Evolutionary conservation across 192 early-diverging fungal species (phyloP), one percentile per base, ranked within the genome.

Genomic region (Coemansia sp.): DNA sequence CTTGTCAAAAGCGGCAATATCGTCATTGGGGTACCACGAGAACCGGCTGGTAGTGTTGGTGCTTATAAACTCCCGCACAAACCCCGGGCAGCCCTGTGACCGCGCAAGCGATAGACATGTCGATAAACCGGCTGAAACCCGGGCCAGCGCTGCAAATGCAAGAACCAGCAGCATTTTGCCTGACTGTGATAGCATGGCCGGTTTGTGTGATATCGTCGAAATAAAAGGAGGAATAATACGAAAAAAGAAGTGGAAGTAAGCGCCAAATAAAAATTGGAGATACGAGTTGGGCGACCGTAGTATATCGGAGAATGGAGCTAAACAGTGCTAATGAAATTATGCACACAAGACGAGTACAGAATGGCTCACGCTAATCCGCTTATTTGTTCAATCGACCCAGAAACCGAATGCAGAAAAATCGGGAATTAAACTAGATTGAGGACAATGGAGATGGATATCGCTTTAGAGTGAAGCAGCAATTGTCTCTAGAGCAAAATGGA

Each of bases 51-150:
- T 82, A 5, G 79, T 70, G 36, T 77, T 77, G 21, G 70, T 76
- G 65, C 79, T 82, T 39, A 82, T 69, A 37, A 70, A 82, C 38
- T 76, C 79, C 9, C 62, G 59, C 2, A 64, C 23, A 40, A 73
- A 82, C 20, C 79, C 79, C 8, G 79, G 79, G 21, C 79, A 82
- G n/a, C 67, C 74, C 37, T 76, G 73, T 39, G 79, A 82, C 21
- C 45, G 58, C n/a, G 31, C 61, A 26, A 81, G 73, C 36, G 78
- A 76, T 34, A 81, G 20, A 35, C 78, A 81, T 26, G 31, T 62
- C n/a, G 62, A 45, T 14, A 37, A 43, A 34, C 61, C 39, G 0
- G 18, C 20, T 3, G 64, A 33, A 28, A 51, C 33, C 16, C 57
- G 36, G 20, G 65, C 56, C 8, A 79, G 14, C 6, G 11, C 35